A percentile compares a stretch with the other conserved stretches of the same genome.
phyloP scores from a whole-genome alignment of 306 rosid species.

The Elaeagnus macrophylla region DNA sequence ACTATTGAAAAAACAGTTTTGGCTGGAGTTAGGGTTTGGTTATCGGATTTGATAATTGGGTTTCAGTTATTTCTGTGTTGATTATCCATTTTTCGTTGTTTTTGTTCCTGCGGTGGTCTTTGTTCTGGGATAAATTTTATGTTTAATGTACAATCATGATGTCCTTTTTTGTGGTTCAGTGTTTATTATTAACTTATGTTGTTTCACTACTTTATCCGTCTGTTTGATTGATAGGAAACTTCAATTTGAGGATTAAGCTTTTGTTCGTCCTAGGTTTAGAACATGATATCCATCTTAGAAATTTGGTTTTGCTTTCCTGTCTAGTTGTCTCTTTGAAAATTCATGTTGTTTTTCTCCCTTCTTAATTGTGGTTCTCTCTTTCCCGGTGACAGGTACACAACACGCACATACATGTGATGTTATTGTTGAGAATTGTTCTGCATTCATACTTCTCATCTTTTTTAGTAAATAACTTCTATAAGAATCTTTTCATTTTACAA shows the following conservation, averaged over 20 bases:
- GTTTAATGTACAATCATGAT: background rate
- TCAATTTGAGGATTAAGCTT: background rate
- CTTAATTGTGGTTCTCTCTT: no score
- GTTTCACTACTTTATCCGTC: background rate
- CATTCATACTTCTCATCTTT: no score
- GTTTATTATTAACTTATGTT: background rate
- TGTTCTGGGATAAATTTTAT: background rate
- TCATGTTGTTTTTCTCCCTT: no score
- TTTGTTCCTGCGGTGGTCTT: background rate
- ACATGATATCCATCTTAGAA: no score
- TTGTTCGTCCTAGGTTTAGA: background rate
- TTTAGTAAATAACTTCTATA: no score
- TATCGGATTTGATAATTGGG: background rate
- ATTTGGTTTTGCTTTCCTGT: no score
- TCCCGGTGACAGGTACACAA: no score
- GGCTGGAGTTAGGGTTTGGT: background rate
- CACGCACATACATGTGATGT: no score
- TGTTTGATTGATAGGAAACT: background rate
- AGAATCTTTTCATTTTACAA: no score
- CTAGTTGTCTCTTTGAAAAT: no score
- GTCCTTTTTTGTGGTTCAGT: background rate
- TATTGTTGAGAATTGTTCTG: no score
- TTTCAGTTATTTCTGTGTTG: background rate
- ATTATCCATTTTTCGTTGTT: background rate
- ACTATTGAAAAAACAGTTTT: background rate